Conservation (phyloP, 177 flowering plant genomes). For the Tripterygium wilfordii region DNA sequence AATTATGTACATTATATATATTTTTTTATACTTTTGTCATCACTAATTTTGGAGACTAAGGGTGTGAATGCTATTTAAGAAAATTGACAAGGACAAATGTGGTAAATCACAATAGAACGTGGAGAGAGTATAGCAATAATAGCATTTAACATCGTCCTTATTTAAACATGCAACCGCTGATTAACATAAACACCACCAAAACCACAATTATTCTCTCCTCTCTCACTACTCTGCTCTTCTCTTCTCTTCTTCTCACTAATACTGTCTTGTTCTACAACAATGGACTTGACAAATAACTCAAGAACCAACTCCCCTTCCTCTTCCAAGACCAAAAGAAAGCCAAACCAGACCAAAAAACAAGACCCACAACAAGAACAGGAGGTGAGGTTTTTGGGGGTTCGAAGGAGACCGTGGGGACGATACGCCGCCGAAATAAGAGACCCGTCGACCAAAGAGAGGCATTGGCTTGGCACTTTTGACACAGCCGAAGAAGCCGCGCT, state of each 20-base stretch:
- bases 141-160: too few species aligned
- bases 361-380: slow-evolving; percentile 5
- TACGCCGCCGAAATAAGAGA: slow-evolving; percentile 40
- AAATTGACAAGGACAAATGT: too few species aligned
- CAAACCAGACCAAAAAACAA: slow-evolving; percentile 13
- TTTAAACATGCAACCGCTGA: too few species aligned
- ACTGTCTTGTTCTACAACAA: not conserved
- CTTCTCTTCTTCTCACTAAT: not conserved
- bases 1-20: too few species aligned
- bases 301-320: slow-evolving; percentile 16
- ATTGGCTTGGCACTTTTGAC: slow-evolving; percentile 40
- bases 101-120: too few species aligned
- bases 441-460: slow-evolving; percentile 34
- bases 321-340: slow-evolving; percentile 15
- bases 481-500: slow-evolving; percentile 39
- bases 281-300: slow-evolving; percentile 18
- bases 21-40: too few species aligned
- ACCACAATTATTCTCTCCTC: too few species aligned
- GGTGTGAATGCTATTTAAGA: too few species aligned
- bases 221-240: too few species aligned
- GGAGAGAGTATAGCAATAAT: too few species aligned
- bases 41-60: too few species aligned
- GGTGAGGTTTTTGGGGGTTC: slow-evolving; percentile 23
- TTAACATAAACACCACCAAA: too few species aligned
- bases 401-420: slow-evolving; percentile 36